Base-by-base conservation (phyloP, 2,329 filamentous ascomycete genomes). In the Talaromyces atroroseus region DNA sequence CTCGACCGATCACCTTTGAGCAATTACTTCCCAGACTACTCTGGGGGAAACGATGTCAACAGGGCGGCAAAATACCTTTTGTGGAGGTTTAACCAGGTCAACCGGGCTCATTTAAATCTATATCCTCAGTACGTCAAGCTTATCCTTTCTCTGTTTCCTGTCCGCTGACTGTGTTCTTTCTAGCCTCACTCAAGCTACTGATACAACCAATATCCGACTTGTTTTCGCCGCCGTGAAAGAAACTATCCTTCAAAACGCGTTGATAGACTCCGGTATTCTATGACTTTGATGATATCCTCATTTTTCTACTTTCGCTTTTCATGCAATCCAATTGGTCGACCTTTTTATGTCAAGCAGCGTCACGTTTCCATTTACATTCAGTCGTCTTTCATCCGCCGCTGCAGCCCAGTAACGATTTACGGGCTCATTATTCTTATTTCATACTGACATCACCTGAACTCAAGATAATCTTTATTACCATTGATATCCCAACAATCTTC, bases 51-150 rank as follows among this genome's bases (percentile, higher is more conserved):
- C 71, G 94, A 99, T 73, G 92, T 97, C 67, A 97, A 97, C 73
- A 90, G 95, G 71, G 94, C 94, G 5, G 94, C 94, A 55, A 99
- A 99, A 73, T 99, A 99, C 69, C 80, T 99, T 29, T 80, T 99
- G 8, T 99, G 94, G 94, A 86, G 94, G 67, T 99, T 99, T 73
- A 99, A 97, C 66, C 94, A 99, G 75, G 94, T 99, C 61, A 99
- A 99, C 70, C 82, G 94, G 58, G 92, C 92, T 50, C 92, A 97
- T 74, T 80, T 99, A 46, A 97, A 97, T 68, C 80, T 99, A 54
- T 99, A 97, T 73, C 94, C 94, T 70, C 94, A 99, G 94, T 96
- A 83, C 76, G 90, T 82, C 16, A 24, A n/a, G 38, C 16, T 32
- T 21, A n/a, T 21, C 12, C n/a, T 11, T 58, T 60, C 58, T 24